phyloP scores from a whole-genome alignment of 2,329 filamentous ascomycete species.

The Calonectria multiphialidica region DNA sequence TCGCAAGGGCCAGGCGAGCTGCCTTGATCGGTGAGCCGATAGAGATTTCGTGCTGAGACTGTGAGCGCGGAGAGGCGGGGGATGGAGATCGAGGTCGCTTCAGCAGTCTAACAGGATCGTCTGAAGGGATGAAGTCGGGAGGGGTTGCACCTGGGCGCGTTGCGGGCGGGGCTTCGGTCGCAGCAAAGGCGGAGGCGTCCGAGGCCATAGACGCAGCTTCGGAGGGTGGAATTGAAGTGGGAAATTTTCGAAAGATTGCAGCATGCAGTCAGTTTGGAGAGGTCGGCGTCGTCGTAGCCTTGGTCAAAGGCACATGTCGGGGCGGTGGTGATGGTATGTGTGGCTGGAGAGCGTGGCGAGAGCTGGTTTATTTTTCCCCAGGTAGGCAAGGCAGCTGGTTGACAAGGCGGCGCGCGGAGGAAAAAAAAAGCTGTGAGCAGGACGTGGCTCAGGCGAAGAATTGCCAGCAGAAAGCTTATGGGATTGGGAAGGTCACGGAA shows the following conservation, averaged over 20 bases:
- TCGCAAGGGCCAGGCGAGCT: conserved; percentile 61
- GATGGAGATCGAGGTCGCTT: conserved; percentile 64
- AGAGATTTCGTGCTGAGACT: conserved; percentile 47
- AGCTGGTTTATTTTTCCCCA: conserved; percentile 49
- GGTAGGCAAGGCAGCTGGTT: conserved; percentile 35
- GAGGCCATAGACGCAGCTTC: conserved; percentile 62
- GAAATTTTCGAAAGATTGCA: conserved; percentile 27
- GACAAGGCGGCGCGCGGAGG: conserved; percentile 31
- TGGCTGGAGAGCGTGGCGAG: conserved; percentile 60
- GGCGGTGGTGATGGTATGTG: conserved; percentile 50
- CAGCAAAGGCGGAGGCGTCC: conserved; percentile 64
- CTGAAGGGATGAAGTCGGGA: conserved; percentile 52
- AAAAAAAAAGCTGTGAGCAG: conserved; percentile 39
- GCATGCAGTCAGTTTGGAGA: conserved; percentile 40
- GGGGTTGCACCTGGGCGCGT: conserved; percentile 50
- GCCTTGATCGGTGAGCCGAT: conserved; percentile 66
- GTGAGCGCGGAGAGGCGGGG: conserved; percentile 53
- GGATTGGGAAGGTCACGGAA: conserved; percentile 28
- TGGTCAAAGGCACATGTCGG: conserved; percentile 51
- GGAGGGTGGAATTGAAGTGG: conserved; percentile 34
- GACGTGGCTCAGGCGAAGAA: conserved; percentile 40
- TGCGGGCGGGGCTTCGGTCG: conserved; percentile 62
- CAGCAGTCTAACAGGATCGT: conserved; percentile 54
- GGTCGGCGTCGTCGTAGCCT: conserved; percentile 37
- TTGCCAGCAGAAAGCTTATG: conserved; percentile 37